Percentiles rank a stretch among this genome's conserved stretches.
Evolutionary conservation across 371 early-diverging fungal genomes (phyloP).

Genomic region (Massospora cicadina): DNA sequence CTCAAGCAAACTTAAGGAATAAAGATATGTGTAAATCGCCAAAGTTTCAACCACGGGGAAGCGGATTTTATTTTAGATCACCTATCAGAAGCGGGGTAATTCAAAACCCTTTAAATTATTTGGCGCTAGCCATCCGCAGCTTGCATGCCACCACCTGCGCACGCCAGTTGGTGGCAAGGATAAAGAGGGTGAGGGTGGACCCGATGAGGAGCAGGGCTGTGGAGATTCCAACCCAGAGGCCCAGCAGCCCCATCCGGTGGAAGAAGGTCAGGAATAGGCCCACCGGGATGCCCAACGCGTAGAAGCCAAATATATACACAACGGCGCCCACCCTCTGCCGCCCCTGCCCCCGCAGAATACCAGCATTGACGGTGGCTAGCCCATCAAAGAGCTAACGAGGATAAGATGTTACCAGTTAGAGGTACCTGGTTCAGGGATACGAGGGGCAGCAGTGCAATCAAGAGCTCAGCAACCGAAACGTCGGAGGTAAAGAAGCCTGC

Average conservation of each 20-base stretch:
- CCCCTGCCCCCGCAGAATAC: conserved; percentile 53
- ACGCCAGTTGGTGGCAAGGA: neutral
- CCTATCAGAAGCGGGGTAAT: too few relatives aligned
- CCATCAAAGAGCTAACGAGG: conserved; percentile 42
- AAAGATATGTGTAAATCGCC: too few relatives aligned
- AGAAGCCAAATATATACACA: conserved; percentile 42
- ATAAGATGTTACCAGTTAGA: conserved; percentile 29
- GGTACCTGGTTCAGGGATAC: neutral
- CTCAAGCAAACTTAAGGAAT: too few relatives aligned
- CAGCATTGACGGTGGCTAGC: conserved; percentile 40
- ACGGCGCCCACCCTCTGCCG: conserved; percentile 47
- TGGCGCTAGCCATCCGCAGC: too few relatives aligned
- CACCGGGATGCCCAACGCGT: conserved; percentile 44
- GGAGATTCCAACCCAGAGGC: conserved; percentile 39
- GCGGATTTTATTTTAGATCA: too few relatives aligned
- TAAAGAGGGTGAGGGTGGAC: neutral
- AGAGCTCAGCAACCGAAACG: conserved; percentile 57
- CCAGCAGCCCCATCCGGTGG: conserved; percentile 29
- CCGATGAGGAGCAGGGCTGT: neutral
- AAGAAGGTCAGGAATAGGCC: conserved; percentile 41
- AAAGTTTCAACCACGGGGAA: too few relatives aligned
- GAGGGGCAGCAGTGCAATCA: conserved; percentile 23
- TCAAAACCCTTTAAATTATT: too few relatives aligned
- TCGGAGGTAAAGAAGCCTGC: conserved; percentile 46
- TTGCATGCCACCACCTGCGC: neutral